phyloP scores from a whole-genome alignment of 768 basidiomycete genomes.

The Lentinula raphanica region DNA sequence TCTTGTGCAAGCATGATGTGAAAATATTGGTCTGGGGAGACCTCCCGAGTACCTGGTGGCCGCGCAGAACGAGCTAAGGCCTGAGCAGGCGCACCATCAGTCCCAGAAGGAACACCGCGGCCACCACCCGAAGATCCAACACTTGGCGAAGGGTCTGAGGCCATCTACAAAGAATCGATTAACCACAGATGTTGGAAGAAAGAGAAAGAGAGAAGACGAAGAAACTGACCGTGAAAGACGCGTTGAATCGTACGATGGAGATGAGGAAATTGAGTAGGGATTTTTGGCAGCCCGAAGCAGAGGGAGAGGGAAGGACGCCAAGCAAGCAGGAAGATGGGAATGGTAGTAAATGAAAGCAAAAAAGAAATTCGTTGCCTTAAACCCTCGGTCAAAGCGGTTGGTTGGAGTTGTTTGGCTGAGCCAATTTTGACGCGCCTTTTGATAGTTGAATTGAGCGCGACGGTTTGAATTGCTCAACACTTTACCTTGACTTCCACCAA shows the following conservation, averaged over 20 bases:
- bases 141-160: neutral
- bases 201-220: neutral
- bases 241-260: neutral
- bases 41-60: neutral
- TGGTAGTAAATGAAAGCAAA: neutral
- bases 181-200: neutral
- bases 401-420: conserved; percentile 38
- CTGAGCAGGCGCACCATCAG: neutral
- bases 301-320: neutral
- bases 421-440: neutral
- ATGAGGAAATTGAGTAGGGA: neutral
- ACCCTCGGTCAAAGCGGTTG: conserved; percentile 25
- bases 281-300: neutral
- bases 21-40: neutral
- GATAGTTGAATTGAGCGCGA: neutral
- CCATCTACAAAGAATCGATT: neutral
- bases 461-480: neutral
- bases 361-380: neutral
- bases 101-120: neutral
- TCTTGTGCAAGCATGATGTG: neutral
- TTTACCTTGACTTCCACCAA: neutral
- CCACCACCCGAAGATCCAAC: neutral
- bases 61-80: neutral
- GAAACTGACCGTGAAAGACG: neutral
- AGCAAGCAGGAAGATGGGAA: neutral